Base-by-base conservation (phyloP, 768 basidiomycete genomes). In the Tulasnella calospora region DNA sequence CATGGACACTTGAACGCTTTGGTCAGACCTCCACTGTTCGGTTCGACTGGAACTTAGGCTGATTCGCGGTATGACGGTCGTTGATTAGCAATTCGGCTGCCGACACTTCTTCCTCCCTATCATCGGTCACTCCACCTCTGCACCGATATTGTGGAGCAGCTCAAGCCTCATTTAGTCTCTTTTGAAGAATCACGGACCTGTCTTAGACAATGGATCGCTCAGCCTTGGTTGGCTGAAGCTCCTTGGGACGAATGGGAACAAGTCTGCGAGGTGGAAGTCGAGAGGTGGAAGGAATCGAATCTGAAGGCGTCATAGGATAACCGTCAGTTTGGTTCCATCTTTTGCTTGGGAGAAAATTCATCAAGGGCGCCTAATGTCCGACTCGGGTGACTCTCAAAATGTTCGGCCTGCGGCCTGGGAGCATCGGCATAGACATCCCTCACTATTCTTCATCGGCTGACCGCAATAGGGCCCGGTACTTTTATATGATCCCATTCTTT, bases 211-310 rank as follows among this genome's bases (percentile, higher is more conserved):
- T 95, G 94, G 94, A 87, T 87, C 2, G 89, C 90, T 72, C 93
- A 94, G 79, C 87, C 90, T 0, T 88, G 87, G 84, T 85, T 94
- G 2, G 88, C 89, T 80, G 91, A 92, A 33, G 87, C 86, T 12
- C 88, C 91, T 30, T 95, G 93, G 93, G 86, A 86, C 9, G 87
- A 85, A 78, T 94, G 92, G 93, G 93, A 94, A 82, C 92, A 93
- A 77, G 86, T 94, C 47, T 95, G 92, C 80, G 87, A 85, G 38
- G 89, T 87, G n/a, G 93, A 94, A 83, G 88, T 94, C 79, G 92
- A 93, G 81, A 87, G 89, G 75, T 94, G 93, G 92, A 85, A 67
- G 19, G 51, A 51, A 78, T 76, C 38, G 8, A 61, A 74, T 23
- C n/a, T 27, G n/a, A 67, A 35, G 55, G 27, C 55, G n/a, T 8